Evolutionary conservation across 2,329 filamentous ascomycete genomes (phyloP).

Genomic region (Aspergillus sp.): DNA sequence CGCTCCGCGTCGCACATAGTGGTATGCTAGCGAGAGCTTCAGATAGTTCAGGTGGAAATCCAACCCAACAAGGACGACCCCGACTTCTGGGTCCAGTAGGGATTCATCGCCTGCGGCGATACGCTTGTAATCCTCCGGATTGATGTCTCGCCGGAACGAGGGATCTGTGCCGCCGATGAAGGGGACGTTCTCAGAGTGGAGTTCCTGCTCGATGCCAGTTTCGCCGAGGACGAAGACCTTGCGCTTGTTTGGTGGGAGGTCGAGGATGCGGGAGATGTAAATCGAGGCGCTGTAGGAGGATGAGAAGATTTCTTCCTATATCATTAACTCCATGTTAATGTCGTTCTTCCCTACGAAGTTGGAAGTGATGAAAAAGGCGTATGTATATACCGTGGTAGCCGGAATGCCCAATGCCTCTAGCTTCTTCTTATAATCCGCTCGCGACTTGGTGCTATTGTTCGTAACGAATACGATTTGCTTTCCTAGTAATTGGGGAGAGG

Average conservation of each 20-base stretch:
- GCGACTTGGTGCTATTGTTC: conserved; percentile 98
- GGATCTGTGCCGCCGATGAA: conserved; percentile 88
- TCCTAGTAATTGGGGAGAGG: conserved; percentile 51
- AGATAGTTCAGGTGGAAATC: conserved; percentile 97
- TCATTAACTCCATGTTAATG: neutral
- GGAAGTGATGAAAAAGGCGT: no score
- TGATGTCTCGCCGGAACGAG: conserved; percentile 72
- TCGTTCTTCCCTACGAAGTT: neutral
- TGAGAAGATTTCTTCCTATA: conserved; percentile 86
- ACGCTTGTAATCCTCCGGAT: conserved; percentile 73
- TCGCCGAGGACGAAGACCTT: conserved; percentile 96
- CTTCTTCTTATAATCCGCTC: conserved; percentile 89
- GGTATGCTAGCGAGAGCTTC: conserved; percentile 79
- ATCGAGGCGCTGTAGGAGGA: conserved; percentile 93
- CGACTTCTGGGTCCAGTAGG: conserved; percentile 81
- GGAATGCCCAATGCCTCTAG: conserved; percentile 79
- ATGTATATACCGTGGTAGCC: conserved; percentile 56
- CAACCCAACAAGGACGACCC: conserved; percentile 82
- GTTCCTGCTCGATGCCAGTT: conserved; percentile 84
- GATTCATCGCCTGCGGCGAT: conserved; percentile 71
- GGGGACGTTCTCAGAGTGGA: conserved; percentile 73
- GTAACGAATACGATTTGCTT: conserved; percentile 96
- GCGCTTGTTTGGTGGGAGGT: conserved; percentile 73
- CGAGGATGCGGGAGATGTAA: conserved; percentile 91
- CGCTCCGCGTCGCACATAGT: conserved; percentile 79